Conservation (phyloP, 2,329 filamentous ascomycete species). For the Epichloe festucae region DNA sequence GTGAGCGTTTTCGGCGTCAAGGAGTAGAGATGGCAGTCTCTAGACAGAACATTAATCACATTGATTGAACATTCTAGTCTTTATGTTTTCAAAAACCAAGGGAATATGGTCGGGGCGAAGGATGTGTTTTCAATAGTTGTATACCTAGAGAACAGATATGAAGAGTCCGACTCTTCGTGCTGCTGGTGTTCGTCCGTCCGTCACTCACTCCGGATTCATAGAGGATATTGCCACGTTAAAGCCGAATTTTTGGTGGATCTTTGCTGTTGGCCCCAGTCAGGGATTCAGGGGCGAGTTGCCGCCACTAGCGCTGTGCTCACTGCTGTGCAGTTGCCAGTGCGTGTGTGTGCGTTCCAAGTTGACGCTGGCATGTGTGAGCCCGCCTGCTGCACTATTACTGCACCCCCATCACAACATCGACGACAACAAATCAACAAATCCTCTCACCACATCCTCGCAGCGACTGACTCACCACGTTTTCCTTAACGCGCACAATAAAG, state of each 20-base stretch:
- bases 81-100: not conserved
- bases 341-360: not conserved
- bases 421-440: not conserved
- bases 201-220: too few species aligned
- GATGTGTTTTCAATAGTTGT: not conserved
- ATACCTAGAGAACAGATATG: not conserved
- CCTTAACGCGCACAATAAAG: too few species aligned
- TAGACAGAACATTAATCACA: not conserved
- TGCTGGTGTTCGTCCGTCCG: not conserved
- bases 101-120: not conserved
- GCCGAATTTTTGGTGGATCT: not conserved
- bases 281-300: not conserved
- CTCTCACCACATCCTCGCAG: not conserved
- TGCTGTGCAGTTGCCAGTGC: too few species aligned
- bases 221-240: not conserved
- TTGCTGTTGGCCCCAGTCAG: not conserved
- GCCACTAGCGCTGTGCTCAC: not conserved
- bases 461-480: not conserved
- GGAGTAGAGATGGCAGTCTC: slow-evolving; percentile 20
- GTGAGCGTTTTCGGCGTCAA: slow-evolving; percentile 55
- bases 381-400: not conserved
- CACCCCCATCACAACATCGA: not conserved
- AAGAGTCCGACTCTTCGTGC: not conserved
- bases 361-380: not conserved
- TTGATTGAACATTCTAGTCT: not conserved